phyloP scores from a whole-genome alignment of 257 asterid genomes.

The Sherardia arvensis region DNA sequence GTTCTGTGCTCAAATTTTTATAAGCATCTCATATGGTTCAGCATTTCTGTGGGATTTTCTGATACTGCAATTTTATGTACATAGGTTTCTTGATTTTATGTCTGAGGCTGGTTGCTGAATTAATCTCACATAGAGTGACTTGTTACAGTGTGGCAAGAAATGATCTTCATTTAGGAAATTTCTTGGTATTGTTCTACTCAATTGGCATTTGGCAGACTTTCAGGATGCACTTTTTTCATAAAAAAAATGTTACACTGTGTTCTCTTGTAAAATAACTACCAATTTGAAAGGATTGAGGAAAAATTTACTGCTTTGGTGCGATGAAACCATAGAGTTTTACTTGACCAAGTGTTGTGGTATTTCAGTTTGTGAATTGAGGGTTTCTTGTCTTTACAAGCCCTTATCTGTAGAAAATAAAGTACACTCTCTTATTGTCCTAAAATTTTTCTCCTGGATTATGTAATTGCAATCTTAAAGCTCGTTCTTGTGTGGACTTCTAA shows the following conservation, averaged over 20 bases:
- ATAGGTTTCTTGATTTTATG: background rate
- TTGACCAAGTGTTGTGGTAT: background rate
- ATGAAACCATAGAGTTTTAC: background rate
- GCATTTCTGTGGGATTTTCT: background rate
- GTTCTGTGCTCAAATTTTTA: no score
- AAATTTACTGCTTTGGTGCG: conserved; percentile 1
- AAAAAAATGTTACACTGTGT: background rate
- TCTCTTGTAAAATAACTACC: background rate
- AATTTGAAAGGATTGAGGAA: background rate
- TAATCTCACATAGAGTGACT: background rate
- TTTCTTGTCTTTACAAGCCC: background rate
- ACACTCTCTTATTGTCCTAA: background rate
- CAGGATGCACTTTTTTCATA: background rate
- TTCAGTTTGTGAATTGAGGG: background rate
- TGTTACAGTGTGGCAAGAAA: background rate
- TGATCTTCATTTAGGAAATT: background rate
- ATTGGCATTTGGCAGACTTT: background rate
- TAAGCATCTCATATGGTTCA: background rate
- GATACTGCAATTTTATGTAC: background rate
- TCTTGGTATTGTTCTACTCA: background rate
- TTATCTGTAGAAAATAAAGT: background rate
- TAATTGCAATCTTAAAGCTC: conserved; percentile 1
- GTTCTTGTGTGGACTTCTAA: background rate
- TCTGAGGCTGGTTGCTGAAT: background rate
- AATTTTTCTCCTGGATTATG: background rate